Evolutionary conservation across 805 yeast species (phyloP), one percentile per base, ranked within the genome.

Genomic region (Kuraishia ogatae): DNA sequence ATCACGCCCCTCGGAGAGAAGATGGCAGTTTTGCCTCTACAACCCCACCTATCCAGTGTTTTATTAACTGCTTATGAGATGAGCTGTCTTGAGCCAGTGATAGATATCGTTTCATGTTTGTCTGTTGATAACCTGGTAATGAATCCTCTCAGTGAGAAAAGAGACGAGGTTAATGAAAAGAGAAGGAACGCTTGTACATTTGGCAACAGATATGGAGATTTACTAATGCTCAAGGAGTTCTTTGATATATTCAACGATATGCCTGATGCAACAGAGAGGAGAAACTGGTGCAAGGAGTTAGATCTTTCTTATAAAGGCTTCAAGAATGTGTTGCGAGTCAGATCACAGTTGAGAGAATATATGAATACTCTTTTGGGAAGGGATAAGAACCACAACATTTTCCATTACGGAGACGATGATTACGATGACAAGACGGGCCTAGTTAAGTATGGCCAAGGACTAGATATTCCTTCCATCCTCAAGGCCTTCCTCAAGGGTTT

Each of bases 1-100:
- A 83, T 94, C 58, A 93, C 98, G 0, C 70, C 75, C 1, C 70
- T 89, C 39, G 99, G 99, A n/a, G 73, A 77, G 52, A 80, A 87
- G 62, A 90, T 94, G 93, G 90, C 96, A 0, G 78, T 89, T 17
- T 73, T 94, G 58, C 99, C 99, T 0, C 77, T 94, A 28, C 87
- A 91, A n/a, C 98, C 99, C 0, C 94, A 89, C 63, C 75, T 94
- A 50, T 87, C 96, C 3, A 90, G 91, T 0, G 97, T 93, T 8
- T 73, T 94, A 54, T 73, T 94, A 35, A 76, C 80, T 24, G 96
- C 97, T 0, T 71, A 77, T 57, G 83, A 81, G 50, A 60, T 63
- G 26, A 75, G 72, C 21, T 76, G 78, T 1, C 69, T 90, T 5
- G 71, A 71, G 1, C 81, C 85, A 1, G 96, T 89, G 1, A 76